These are phyloP conservation scores for Paraconiothyrium brasiliense DNA, from an alignment of 2,329 filamentous ascomycete genomes.

Conservation along the genomic window DNA sequence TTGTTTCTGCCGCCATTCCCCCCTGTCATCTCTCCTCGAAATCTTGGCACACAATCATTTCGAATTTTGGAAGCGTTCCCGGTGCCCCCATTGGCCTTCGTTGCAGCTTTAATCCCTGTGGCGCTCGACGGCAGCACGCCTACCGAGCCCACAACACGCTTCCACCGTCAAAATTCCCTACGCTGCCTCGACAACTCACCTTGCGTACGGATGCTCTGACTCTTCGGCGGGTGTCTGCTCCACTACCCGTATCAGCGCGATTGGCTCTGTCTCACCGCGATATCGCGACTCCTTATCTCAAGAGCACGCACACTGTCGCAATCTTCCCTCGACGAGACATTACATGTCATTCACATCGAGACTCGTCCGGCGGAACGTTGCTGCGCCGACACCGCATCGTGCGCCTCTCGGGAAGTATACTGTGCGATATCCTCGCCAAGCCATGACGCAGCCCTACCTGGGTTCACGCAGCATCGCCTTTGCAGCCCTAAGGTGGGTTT, in stretches of 20 bases:
- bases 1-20: conserved; percentile 41
- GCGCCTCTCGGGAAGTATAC: conserved; percentile 1
- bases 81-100: conserved; percentile 39
- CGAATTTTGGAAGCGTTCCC: conserved; percentile 39
- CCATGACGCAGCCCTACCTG: conserved; percentile 39
- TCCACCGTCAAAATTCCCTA: conserved; percentile 36
- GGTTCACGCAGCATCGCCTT: conserved; percentile 33
- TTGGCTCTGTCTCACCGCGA: conserved; percentile 23
- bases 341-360: background rate
- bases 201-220: conserved; percentile 45
- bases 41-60: conserved; percentile 47
- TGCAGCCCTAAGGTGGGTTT: conserved; percentile 35
- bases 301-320: conserved; percentile 10
- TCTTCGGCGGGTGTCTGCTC: conserved; percentile 39
- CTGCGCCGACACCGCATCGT: conserved; percentile 1
- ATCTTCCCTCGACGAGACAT: conserved; percentile 11
- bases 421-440: conserved; percentile 14
- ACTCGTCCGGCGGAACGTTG: conserved; percentile 5
- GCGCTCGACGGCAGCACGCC: conserved; percentile 31
- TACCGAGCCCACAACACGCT: conserved; percentile 44
- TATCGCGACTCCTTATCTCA: conserved; percentile 13
- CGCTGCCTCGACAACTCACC: conserved; percentile 47
- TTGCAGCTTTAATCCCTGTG: conserved; percentile 31
- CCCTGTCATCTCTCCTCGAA: conserved; percentile 42
- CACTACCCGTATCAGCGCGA: conserved; percentile 28